Conservation (phyloP, 129 eudicot genomes). For the Flaveria trinervia region DNA sequence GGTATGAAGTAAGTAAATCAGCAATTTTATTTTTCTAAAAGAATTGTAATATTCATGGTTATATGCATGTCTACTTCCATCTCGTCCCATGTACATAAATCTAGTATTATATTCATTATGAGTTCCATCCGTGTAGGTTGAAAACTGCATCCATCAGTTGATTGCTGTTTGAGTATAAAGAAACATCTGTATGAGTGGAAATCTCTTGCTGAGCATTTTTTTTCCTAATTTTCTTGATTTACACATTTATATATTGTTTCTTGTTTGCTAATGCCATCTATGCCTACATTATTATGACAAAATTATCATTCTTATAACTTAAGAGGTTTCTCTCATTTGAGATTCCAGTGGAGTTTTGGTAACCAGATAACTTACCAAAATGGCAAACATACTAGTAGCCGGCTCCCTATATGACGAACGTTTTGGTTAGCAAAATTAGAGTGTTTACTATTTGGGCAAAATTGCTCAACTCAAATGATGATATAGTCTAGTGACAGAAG, state of each 20-base stretch:
- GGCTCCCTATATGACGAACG: no score
- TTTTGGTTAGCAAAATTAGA: no score
- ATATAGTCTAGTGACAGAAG: no score
- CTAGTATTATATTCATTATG: background rate
- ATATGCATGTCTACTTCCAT: background rate
- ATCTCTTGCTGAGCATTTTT: background rate
- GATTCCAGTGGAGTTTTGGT: no score
- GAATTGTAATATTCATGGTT: slow-evolving; percentile 1
- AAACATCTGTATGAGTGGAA: background rate
- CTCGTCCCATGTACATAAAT: background rate
- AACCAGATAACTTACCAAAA: no score
- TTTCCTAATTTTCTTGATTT: no score
- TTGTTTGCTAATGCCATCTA: background rate
- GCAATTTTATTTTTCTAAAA: background rate
- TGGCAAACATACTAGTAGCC: no score
- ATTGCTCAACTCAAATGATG: no score
- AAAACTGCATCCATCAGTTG: background rate
- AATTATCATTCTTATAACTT: no score
- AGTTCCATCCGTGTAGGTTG: background rate
- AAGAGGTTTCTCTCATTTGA: no score
- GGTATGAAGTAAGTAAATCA: slow-evolving; percentile 74
- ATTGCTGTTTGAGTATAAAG: background rate
- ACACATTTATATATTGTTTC: background rate
- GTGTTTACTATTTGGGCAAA: no score
- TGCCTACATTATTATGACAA: background rate